A percentile compares a stretch with the other conserved stretches of the same genome.
phyloP scores from a whole-genome alignment of 169 alveolate species.

The Plasmodium chabaudi region DNA sequence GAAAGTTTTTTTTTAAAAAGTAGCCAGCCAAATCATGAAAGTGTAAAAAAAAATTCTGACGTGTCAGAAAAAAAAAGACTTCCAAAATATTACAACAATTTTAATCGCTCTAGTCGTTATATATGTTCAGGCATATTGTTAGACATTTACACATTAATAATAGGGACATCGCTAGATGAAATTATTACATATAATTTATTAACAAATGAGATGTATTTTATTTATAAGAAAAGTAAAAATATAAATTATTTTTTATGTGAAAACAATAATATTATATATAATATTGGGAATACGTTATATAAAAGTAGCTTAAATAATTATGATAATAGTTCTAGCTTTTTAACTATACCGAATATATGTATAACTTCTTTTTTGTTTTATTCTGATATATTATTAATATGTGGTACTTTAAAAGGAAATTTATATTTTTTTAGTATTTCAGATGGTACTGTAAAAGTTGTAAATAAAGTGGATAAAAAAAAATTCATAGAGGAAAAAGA shows the following conservation, averaged over 20 bases:
- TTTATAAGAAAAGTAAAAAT: slow-evolving; percentile 3
- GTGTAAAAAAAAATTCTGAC: neutral
- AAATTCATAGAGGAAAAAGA: neutral
- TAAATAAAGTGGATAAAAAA: slow-evolving; percentile 11
- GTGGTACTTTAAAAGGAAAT: slow-evolving; percentile 38
- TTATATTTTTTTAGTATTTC: slow-evolving; percentile 35
- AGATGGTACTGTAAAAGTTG: slow-evolving; percentile 20
- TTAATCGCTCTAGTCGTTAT: neutral
- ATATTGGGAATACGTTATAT: slow-evolving; percentile 24
- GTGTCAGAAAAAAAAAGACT: too few relatives aligned
- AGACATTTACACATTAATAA: slow-evolving; percentile 35
- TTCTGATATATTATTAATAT: slow-evolving; percentile 34
- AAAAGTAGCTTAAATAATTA: slow-evolving; percentile 33
- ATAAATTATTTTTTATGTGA: slow-evolving; percentile 18
- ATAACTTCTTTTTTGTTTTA: slow-evolving; percentile 37
- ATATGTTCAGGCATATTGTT: slow-evolving; percentile 16
- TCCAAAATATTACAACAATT: neutral
- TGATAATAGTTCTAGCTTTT: slow-evolving; percentile 16
- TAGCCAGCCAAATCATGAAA: too few relatives aligned
- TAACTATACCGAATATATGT: slow-evolving; percentile 9
- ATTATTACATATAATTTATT: slow-evolving; percentile 25
- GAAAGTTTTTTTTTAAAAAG: neutral
- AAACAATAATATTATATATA: slow-evolving; percentile 32
- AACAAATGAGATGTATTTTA: slow-evolving; percentile 17
- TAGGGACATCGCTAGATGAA: slow-evolving; percentile 32